Base-by-base conservation (phyloP, 1,284 basidiomycete genomes). In the Peniophora sp. region DNA sequence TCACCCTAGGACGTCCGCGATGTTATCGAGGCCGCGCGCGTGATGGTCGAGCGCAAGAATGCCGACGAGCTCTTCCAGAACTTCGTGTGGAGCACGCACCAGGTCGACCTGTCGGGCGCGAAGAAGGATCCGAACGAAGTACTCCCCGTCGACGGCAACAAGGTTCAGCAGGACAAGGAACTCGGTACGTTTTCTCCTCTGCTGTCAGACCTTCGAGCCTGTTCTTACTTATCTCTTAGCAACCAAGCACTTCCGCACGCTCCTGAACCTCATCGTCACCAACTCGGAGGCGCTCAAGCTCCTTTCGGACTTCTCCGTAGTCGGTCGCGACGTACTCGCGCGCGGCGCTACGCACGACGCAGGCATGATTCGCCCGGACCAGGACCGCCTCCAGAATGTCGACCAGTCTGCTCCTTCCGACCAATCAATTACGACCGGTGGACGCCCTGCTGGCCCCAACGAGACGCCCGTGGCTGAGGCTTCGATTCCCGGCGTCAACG, bases 221-320 rank as follows among this genome's bases (percentile, higher is more conserved):
- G 2, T 24, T 11, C 27, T 16, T 23, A 0, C 19, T 16, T 12
- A 20, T 3, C n/a, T 36, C 24, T 12, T 11, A 86, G 92, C 91
- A n/a, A 79, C 86, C 45, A 76, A 78, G 52, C 89, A 97, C 66
- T 77, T 97, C 17, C 86, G 91, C 56, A 92, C 91, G 0, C 77
- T 97, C 47, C 44, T 53, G 24, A 57, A 58, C 41, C 85, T 97
- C 58, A 77, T 97, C 61, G 73, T 92, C 57, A 95, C 92, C 64
- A 97, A 96, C 71, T 85, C 85, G 1, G 94, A 97, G 70, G 85
- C 90, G 36, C 87, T 92, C 63, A 97, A 97, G 68, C 83, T 95
- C 49, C 66, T 93, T 50, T 79, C 79, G 34, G 92, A 96, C 68
- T 81, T 92, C 58, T 82, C 83, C 24, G 65, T 91, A 56, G 83